Conservation (phyloP, 2,329 filamentous ascomycete species). For the Penicillium sp. region DNA sequence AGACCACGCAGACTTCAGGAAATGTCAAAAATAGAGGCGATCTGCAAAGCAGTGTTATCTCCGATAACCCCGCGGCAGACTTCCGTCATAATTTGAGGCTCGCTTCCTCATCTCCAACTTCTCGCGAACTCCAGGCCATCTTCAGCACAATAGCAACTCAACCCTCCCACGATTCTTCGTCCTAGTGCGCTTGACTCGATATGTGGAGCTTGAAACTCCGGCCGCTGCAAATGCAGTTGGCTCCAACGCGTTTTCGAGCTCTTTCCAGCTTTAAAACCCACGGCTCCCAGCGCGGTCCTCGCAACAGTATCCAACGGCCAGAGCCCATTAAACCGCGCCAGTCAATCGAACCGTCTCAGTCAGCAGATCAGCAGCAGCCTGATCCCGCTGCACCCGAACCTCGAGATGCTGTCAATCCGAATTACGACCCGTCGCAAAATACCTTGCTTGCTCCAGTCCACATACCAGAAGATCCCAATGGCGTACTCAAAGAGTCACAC, state of each 20-base stretch:
- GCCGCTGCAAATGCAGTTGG: conserved; percentile 20
- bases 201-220: conserved; percentile 37
- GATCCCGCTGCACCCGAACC: conserved; percentile 14
- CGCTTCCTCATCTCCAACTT: neutral
- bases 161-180: neutral
- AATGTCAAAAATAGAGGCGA: neutral
- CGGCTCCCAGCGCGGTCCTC: conserved; percentile 29
- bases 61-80: neutral
- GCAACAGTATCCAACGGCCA: conserved; percentile 31
- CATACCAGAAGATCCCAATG: conserved; percentile 62
- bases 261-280: conserved; percentile 31
- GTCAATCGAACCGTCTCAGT: conserved; percentile 6
- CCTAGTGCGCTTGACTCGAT: neutral
- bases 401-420: conserved; percentile 44
- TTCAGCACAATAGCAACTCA: neutral
- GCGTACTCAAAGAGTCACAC: conserved; percentile 59
- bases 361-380: neutral
- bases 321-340: conserved; percentile 18
- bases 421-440: conserved; percentile 45
- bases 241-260: conserved; percentile 24
- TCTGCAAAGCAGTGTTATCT: neutral
- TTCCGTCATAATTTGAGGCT: neutral
- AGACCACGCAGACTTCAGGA: no score
- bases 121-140: neutral
- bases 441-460: conserved; percentile 61